phyloP scores from a whole-genome alignment of 106 monocot species.

The Phalaenopsis aphrodite region DNA sequence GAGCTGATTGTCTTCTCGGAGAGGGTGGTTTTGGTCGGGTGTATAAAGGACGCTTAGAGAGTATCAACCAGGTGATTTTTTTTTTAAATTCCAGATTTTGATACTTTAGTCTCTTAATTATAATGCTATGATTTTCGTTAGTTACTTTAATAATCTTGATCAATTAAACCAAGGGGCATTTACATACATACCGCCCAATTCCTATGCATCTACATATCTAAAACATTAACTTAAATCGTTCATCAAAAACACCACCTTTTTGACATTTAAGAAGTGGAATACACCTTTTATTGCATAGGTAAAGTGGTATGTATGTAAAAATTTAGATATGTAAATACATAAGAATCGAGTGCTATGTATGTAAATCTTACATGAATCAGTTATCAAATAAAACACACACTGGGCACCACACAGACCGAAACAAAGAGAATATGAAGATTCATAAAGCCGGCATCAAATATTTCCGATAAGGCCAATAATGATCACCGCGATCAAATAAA shows the following conservation, averaged over 20 bases:
- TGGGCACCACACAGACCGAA: background rate
- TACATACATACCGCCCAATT: no score
- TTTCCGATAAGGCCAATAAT: background rate
- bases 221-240: no score
- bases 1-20: conserved; percentile 21
- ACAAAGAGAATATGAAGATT: background rate
- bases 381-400: background rate
- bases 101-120: background rate
- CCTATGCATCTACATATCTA: no score
- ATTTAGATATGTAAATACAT: no score
- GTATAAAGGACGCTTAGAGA: conserved; percentile 35
- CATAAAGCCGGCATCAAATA: background rate
- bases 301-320: no score
- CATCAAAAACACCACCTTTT: no score
- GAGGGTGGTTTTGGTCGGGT: conserved; percentile 29
- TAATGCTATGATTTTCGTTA: background rate
- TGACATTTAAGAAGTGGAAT: no score
- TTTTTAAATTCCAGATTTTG: background rate
- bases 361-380: no score
- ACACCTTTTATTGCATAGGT: no score
- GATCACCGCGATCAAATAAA: background rate
- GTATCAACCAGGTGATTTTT: conserved; percentile 31
- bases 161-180: background rate
- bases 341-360: no score
- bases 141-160: background rate